Evolutionary conservation across 2,329 filamentous ascomycete species (phyloP).

Genomic region (Scopulariopsis brevicaulis): DNA sequence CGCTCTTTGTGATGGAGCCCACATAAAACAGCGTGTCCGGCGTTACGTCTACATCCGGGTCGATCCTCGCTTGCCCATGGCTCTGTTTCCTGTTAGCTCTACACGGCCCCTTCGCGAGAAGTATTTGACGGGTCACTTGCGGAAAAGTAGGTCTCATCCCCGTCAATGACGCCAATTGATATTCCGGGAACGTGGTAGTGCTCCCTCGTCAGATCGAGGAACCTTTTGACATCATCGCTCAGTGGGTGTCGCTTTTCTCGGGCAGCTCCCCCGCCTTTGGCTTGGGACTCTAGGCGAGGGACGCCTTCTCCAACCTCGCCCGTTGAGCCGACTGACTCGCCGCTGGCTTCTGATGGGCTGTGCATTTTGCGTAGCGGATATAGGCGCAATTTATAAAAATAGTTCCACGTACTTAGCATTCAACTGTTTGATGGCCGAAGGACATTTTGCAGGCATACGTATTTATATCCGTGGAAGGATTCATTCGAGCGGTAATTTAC

Average conservation of each 20-base stretch:
- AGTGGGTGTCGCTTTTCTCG: conserved; percentile 6
- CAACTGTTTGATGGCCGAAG: too few relatives aligned
- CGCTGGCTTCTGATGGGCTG: too few relatives aligned
- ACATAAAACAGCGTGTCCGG: conserved; percentile 40
- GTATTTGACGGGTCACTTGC: conserved; percentile 13
- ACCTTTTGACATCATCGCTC: conserved; percentile 5
- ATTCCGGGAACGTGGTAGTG: conserved; percentile 36
- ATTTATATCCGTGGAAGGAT: too few relatives aligned
- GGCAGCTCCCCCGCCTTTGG: too few relatives aligned
- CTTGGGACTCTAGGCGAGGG: too few relatives aligned
- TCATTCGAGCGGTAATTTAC: too few relatives aligned
- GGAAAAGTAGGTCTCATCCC: conserved; percentile 25
- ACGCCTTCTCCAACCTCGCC: too few relatives aligned
- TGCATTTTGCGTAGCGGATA: too few relatives aligned
- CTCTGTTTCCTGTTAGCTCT: not conserved
- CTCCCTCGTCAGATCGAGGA: conserved; percentile 9
- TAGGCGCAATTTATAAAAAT: too few relatives aligned
- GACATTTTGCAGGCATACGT: too few relatives aligned
- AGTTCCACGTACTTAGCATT: too few relatives aligned
- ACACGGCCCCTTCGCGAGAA: not conserved
- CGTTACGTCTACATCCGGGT: conserved; percentile 25
- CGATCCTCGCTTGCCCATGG: not conserved
- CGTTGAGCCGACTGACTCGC: too few relatives aligned
- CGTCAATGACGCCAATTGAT: conserved; percentile 34
- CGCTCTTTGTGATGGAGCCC: conserved; percentile 45